Evolutionary conservation across 768 basidiomycete species (phyloP).

Genomic region (Boletus patriciae): DNA sequence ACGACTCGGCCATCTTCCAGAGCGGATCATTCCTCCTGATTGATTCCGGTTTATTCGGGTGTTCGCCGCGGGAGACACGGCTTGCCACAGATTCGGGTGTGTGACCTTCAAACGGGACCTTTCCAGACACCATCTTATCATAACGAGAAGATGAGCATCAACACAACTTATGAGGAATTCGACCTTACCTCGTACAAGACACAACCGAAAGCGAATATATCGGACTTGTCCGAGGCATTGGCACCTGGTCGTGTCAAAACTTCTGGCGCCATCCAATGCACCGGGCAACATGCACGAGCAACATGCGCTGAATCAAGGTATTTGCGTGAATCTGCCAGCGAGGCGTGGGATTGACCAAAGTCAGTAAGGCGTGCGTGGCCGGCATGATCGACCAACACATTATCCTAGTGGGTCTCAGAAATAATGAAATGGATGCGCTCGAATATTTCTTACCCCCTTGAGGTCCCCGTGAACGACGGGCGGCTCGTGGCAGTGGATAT

Average conservation of each 20-base stretch:
- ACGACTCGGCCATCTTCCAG: constrained; percentile 11
- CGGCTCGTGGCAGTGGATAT: constrained; percentile 25
- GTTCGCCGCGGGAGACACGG: neutral
- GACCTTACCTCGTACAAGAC: constrained; percentile 32
- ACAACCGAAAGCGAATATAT: constrained; percentile 31
- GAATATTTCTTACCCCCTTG: constrained; percentile 32
- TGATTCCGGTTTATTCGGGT: constrained; percentile 7
- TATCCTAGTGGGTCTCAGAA: constrained; percentile 19
- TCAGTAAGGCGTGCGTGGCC: constrained; percentile 23
- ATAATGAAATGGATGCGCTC: neutral
- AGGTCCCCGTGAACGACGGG: constrained; percentile 43
- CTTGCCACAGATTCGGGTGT: neutral
- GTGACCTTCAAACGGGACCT: constrained; percentile 10
- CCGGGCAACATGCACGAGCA: constrained; percentile 10
- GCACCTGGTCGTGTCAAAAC: too few species aligned
- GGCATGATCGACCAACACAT: constrained; percentile 20
- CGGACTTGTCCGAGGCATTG: constrained; percentile 16
- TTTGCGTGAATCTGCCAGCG: constrained; percentile 24
- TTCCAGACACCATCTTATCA: constrained; percentile 21
- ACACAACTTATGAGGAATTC: neutral
- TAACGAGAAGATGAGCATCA: neutral
- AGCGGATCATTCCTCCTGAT: constrained; percentile 7
- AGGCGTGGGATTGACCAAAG: constrained; percentile 29
- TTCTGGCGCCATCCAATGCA: constrained; percentile 32
- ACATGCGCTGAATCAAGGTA: constrained; percentile 26